Conservation (phyloP, 352 stramenopile genomes). For the Lagenidium sp. region DNA sequence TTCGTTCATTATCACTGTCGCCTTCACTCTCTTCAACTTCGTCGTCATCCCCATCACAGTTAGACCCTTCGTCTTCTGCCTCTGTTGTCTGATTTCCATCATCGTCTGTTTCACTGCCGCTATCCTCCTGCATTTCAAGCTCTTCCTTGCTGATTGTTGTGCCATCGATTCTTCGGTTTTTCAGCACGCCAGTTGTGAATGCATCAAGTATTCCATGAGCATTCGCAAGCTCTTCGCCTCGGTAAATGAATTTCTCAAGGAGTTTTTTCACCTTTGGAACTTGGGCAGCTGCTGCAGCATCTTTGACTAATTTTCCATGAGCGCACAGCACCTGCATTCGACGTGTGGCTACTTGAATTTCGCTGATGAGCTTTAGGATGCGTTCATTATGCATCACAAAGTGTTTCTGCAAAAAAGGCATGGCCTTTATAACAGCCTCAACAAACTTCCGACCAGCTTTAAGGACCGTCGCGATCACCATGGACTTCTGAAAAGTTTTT, state of each 20-base stretch:
- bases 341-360: conserved; percentile 49
- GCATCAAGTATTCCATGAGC: conserved; percentile 47
- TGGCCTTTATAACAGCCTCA: conserved; percentile 31
- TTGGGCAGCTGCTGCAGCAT: conserved; percentile 34
- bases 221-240: conserved; percentile 36
- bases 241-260: conserved; percentile 50
- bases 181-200: conserved; percentile 52
- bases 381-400: conserved; percentile 33
- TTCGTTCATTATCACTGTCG: background rate
- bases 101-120: conserved; percentile 1
- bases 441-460: conserved; percentile 44
- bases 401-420: conserved; percentile 47
- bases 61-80: conserved; percentile 10
- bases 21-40: background rate
- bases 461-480: conserved; percentile 38
- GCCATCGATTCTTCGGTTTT: conserved; percentile 58
- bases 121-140: conserved; percentile 14
- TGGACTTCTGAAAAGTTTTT: conserved; percentile 42
- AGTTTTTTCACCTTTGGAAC: conserved; percentile 60
- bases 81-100: no score
- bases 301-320: conserved; percentile 52
- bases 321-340: conserved; percentile 55
- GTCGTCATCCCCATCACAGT: conserved; percentile 14
- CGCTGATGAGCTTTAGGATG: conserved; percentile 39
- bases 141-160: conserved; percentile 45